Percentiles rank a stretch among this genome's conserved stretches.
Conservation (phyloP, 2,329 filamentous ascomycete species). For the Claviceps arundinis region DNA sequence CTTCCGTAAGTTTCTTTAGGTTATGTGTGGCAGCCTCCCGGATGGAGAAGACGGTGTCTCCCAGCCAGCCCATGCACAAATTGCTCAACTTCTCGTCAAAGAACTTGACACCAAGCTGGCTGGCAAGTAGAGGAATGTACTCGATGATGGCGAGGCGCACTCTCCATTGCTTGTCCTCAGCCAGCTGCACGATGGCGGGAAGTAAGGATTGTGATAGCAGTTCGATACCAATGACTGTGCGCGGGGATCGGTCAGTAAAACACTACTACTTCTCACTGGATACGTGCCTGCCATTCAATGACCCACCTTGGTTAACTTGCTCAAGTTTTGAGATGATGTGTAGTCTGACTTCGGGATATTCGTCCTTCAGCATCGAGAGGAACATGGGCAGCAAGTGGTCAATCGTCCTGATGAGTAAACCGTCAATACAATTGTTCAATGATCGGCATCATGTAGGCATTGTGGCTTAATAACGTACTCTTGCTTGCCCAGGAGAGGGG, state of each 20-base stretch:
- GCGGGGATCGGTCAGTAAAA: background rate
- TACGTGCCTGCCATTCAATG: constrained; percentile 24
- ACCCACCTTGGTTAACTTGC: constrained; percentile 73
- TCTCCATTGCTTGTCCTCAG: constrained; percentile 98
- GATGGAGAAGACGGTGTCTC: constrained; percentile 97
- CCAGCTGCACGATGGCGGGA: constrained; percentile 91
- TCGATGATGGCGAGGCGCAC: constrained; percentile 97
- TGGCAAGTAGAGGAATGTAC: constrained; percentile 92
- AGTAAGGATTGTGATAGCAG: constrained; percentile 91
- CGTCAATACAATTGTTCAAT: background rate
- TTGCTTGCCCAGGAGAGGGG: constrained; percentile 93
- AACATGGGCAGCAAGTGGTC: constrained; percentile 97
- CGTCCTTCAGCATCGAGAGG: constrained; percentile 97
- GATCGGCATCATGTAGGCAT: background rate
- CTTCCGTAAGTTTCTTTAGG: constrained; percentile 94
- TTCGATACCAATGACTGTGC: constrained; percentile 86
- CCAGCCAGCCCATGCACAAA: constrained; percentile 96
- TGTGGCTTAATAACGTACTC: constrained; percentile 48
- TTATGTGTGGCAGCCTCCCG: constrained; percentile 95
- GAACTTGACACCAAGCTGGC: constrained; percentile 91
- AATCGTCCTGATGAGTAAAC: constrained; percentile 55
- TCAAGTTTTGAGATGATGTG: constrained; percentile 99
- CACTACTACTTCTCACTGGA: background rate
- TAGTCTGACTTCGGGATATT: constrained; percentile 92
- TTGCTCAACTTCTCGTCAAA: constrained; percentile 95